Evolutionary conservation across 2,329 filamentous ascomycete genomes (phyloP).

Genomic region (Ceratocystis lukuohia): DNA sequence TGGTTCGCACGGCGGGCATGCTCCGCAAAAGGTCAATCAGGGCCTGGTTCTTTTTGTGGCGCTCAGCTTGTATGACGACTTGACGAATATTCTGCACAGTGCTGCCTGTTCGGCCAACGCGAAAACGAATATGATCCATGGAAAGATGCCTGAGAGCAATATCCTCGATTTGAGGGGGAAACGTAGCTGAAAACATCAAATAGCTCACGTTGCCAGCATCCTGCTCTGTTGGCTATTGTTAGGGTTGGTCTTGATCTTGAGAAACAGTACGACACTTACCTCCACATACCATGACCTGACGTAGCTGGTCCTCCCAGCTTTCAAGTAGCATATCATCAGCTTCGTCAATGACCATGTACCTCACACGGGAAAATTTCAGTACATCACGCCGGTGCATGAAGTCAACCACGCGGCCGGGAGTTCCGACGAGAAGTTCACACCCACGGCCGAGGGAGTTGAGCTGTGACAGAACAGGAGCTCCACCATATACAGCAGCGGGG

Average conservation of each 20-base stretch:
- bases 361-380: slow-evolving; percentile 61
- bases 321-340: slow-evolving; percentile 79
- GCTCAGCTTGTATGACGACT: slow-evolving; percentile 53
- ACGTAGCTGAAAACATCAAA: slow-evolving; percentile 90
- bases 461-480: slow-evolving; percentile 58
- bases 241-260: neutral
- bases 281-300: slow-evolving; percentile 40
- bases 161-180: slow-evolving; percentile 64
- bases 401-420: slow-evolving; percentile 73
- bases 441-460: slow-evolving; percentile 61
- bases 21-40: slow-evolving; percentile 60
- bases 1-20: slow-evolving; percentile 58
- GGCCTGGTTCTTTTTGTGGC: slow-evolving; percentile 52
- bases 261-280: neutral
- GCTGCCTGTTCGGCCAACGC: slow-evolving; percentile 75
- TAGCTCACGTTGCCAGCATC: slow-evolving; percentile 56
- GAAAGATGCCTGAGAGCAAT: slow-evolving; percentile 66
- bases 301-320: slow-evolving; percentile 67
- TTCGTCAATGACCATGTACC: slow-evolving; percentile 78
- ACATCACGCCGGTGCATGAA: slow-evolving; percentile 61
- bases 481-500: slow-evolving; percentile 80
- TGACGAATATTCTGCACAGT: slow-evolving; percentile 75
- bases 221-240: slow-evolving; percentile 43
- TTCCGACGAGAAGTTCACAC: slow-evolving; percentile 79
- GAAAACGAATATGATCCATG: slow-evolving; percentile 62